These are phyloP conservation scores for Pascua sp. DNA, from an alignment of 1,284 basidiomycete species.

Conservation along the genomic window DNA sequence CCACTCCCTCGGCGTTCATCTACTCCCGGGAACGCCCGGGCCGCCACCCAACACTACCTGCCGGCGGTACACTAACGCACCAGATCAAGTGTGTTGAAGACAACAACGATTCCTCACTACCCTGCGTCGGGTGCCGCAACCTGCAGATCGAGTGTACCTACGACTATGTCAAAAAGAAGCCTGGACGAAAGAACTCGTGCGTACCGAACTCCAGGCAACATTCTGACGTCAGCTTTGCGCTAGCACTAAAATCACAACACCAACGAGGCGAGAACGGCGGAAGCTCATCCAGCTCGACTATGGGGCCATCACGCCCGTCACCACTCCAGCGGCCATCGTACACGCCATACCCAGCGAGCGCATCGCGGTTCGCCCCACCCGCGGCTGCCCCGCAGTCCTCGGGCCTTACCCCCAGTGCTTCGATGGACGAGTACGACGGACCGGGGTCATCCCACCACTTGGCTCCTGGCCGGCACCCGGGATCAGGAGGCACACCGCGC, in stretches of 20 bases:
- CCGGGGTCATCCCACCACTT: not conserved
- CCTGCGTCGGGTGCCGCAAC: conserved; percentile 42
- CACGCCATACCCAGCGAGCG: not conserved
- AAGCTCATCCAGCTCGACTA: no score
- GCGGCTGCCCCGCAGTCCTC: no score
- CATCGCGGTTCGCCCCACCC: no score
- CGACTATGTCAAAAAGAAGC: conserved; percentile 45
- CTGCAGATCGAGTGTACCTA: conserved; percentile 40
- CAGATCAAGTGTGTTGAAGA: conserved; percentile 41
- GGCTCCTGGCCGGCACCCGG: not conserved
- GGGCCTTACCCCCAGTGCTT: no score
- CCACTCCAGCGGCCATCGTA: not conserved
- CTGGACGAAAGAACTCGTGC: conserved; percentile 45
- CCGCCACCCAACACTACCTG: not conserved
- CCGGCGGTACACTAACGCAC: no score
- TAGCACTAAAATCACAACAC: conserved; percentile 10
- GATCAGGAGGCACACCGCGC: conserved; percentile 1
- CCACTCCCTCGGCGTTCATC: no score
- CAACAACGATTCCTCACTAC: conserved; percentile 6
- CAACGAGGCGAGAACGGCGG: not conserved
- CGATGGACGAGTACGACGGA: not conserved
- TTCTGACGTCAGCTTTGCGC: conserved; percentile 10
- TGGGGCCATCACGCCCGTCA: no score
- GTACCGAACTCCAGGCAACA: conserved; percentile 1
- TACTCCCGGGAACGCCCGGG: not conserved